Evolutionary conservation across 495 filamentous ascomycete genomes (phyloP), one percentile per base, ranked within the genome.

Genomic region (Haplographium delicatum): DNA sequence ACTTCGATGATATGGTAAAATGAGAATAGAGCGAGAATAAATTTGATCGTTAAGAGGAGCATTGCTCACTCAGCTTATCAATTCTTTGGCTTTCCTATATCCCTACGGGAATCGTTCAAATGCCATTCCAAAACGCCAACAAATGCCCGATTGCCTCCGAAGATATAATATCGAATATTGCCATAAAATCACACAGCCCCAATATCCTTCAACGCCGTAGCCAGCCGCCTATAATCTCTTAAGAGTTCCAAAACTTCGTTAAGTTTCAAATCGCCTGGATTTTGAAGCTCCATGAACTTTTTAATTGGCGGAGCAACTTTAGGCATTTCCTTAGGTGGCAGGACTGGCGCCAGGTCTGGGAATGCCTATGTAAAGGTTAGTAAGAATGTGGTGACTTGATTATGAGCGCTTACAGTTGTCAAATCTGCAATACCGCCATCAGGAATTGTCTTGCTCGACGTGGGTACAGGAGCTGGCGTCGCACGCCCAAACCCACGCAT

Each of bases 201-300:
- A 63, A 77, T 65, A 48, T 80, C 75, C 62, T 76, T 78, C 62
- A 90, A 65, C 20, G 79, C 84, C 16, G 69, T 73, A 6, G 87
- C 88, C 10, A 99, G 68, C 41, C 91, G 72, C 54, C 90, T 83
- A 64, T 97, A 99, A 66, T 96, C 93, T 57, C 79, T 80, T 44
- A 99, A 67, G 52, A 99, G 62, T 49, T 87, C 82, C 31, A 86
- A 68, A 33, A 96, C 83, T 59, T 99, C 93, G 16, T 83, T 82
- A 39, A 97, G 65, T 46, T 74, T 84, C 37, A 99, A 67, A 47
- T 97, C 91, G 5, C 78, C 77, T 6, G 83, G 84, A 65, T 86
- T 82, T 60, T 86, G 75, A 28, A 84, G 66, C 43, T 91, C 87
- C 64, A 96, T 74, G 67, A 96, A 96, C 42, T 85, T 78, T 64